Evolutionary conservation across 2,329 filamentous ascomycete genomes (phyloP), one percentile per base, ranked within the genome.

Genomic region (Microcera coccophila): DNA sequence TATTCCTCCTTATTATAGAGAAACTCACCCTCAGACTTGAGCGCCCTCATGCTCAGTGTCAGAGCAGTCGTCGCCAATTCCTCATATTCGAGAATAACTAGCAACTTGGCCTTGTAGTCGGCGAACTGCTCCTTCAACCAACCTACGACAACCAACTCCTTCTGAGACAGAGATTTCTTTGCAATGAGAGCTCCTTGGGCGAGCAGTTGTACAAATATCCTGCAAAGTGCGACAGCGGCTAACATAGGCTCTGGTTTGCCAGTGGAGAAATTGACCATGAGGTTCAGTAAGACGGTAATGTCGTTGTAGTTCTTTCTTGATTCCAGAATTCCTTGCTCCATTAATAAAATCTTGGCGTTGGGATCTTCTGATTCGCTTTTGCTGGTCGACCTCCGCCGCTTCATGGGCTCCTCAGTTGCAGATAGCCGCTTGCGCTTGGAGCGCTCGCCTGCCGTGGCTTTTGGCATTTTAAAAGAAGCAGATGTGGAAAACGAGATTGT

Each of bases 281-380:
- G 76, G 32, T 75, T 75, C 35, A 95, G 72, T 28, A 97, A 69
- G 10, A 76, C 79, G 7, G 81, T 76, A 58, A 97, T 91, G 61
- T 95, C 89, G 72, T 95, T 95, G 74, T 94, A 95, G 67, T 95
- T 80, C 65, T 90, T 88, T 60, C 82, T 86, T 38, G 90, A 95
- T 64, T 93, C 84, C 48, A 90, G 69, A 42, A 97, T 90, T 44
- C 87, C 84, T 50, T 80, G 75, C 69, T 96, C 90, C 41, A 96
- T 76, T 41, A 80, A 69, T 32, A 91, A 68, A 45, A 95, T 87
- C 49, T 81, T 77, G 42, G 78, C 74, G 61, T 84, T 78, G 35
- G 72, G 64, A 59, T 82, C 76, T 48, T 76, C 69, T 32, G 65
- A 62, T 39, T 73, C 71, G 49, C 71, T 69, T 49, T 73, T 69